A percentile compares a stretch with the other conserved stretches of the same genome.
phyloP scores from a whole-genome alignment of 768 basidiomycete species.

The Mycena indigotica region DNA sequence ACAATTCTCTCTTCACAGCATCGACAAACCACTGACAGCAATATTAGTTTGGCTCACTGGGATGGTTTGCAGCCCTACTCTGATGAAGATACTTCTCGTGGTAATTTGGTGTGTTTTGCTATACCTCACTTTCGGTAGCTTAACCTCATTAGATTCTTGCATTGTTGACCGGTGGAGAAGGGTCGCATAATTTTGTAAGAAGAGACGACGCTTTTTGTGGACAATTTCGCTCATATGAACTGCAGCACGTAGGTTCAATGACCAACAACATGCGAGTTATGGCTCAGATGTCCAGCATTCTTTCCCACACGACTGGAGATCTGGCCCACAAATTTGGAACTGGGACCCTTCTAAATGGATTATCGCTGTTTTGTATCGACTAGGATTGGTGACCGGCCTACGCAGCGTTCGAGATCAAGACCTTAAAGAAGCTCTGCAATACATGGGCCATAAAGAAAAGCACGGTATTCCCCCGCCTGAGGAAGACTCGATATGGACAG shows the following conservation, averaged over 20 bases:
- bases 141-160: slow-evolving; percentile 56
- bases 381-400: slow-evolving; percentile 51
- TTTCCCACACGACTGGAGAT: slow-evolving; percentile 78
- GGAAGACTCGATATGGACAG: slow-evolving; percentile 34
- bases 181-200: slow-evolving; percentile 77
- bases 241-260: slow-evolving; percentile 53
- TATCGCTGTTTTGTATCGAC: slow-evolving; percentile 52
- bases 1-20: not conserved
- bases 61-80: slow-evolving; percentile 80
- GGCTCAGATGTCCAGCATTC: slow-evolving; percentile 53
- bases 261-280: too few relatives aligned
- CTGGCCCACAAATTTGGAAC: slow-evolving; percentile 58
- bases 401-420: slow-evolving; percentile 53
- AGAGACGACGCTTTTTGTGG: slow-evolving; percentile 26
- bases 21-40: not conserved
- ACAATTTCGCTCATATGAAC: not conserved
- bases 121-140: not conserved
- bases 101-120: slow-evolving; percentile 58
- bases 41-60: slow-evolving; percentile 71
- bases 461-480: slow-evolving; percentile 19
- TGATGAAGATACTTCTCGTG: slow-evolving; percentile 76
- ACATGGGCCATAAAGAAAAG: slow-evolving; percentile 49
- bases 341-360: slow-evolving; percentile 88
- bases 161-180: slow-evolving; percentile 73
- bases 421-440: slow-evolving; percentile 45